These are phyloP conservation scores for Coemansia sp. DNA, from an alignment of 192 early-diverging fungal species.

Conservation along the genomic window DNA sequence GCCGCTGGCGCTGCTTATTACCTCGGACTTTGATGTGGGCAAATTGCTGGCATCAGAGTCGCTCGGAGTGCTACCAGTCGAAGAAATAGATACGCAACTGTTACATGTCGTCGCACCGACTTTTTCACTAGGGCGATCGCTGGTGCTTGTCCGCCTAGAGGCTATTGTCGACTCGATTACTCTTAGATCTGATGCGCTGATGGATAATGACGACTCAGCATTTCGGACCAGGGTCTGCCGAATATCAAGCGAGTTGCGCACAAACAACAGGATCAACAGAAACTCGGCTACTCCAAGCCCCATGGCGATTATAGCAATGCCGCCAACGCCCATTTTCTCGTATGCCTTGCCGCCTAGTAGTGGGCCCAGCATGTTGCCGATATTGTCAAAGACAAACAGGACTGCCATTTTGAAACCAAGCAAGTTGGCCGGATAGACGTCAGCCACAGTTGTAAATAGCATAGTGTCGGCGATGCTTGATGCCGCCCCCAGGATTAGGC, in stretches of 20 bases:
- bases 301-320: slow-evolving; percentile 45
- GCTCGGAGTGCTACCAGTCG: background rate
- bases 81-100: slow-evolving; percentile 3
- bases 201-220: background rate
- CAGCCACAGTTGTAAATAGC: slow-evolving; percentile 54
- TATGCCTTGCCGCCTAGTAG: slow-evolving; percentile 48
- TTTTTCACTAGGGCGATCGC: background rate
- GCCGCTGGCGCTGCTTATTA: background rate
- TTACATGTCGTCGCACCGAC: too few relatives aligned
- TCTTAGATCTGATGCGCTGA: background rate
- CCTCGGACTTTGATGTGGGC: background rate
- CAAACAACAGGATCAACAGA: slow-evolving; percentile 34
- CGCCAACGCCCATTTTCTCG: slow-evolving; percentile 48
- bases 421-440: slow-evolving; percentile 50
- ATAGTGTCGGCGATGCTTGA: slow-evolving; percentile 53
- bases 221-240: slow-evolving; percentile 7
- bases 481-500: slow-evolving; percentile 40
- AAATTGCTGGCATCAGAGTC: slow-evolving; percentile 1
- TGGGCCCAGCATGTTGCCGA: slow-evolving; percentile 55
- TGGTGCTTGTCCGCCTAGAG: slow-evolving; percentile 1
- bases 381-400: slow-evolving; percentile 52
- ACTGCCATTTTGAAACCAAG: slow-evolving; percentile 50
- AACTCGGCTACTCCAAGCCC: slow-evolving; percentile 35
- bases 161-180: slow-evolving; percentile 10
- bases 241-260: slow-evolving; percentile 51